phyloP scores from a whole-genome alignment of 177 flowering plant species.

The Telopea speciosissima region DNA sequence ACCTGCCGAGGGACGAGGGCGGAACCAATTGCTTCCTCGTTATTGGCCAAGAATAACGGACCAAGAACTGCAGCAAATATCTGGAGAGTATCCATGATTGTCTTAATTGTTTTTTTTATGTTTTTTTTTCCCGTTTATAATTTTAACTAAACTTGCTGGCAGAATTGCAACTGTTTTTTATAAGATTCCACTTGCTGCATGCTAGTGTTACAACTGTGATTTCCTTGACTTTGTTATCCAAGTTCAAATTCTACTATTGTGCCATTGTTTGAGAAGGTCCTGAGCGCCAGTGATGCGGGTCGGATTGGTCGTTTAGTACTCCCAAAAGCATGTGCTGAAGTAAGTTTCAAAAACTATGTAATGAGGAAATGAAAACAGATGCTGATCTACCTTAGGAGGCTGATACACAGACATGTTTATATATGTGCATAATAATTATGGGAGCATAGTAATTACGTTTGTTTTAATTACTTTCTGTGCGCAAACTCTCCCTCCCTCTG shows the following conservation, averaged over 20 bases:
- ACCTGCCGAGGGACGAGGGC: constrained; percentile 88
- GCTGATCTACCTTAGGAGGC: too few relatives aligned
- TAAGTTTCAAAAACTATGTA: constrained; percentile 25
- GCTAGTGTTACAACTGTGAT: constrained; percentile 3
- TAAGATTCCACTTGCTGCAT: background rate
- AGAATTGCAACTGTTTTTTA: background rate
- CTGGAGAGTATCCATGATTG: constrained; percentile 92
- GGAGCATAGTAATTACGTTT: too few relatives aligned
- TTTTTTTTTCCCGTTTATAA: background rate
- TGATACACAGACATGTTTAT: too few relatives aligned
- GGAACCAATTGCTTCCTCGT: constrained; percentile 89
- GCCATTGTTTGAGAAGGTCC: constrained; percentile 90
- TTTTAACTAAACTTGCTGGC: background rate
- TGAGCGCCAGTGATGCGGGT: constrained; percentile 99
- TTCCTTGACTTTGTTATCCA: constrained; percentile 34
- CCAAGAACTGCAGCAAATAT: constrained; percentile 77
- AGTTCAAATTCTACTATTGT: constrained; percentile 90
- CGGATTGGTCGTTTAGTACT: constrained; percentile 97
- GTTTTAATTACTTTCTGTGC: too few relatives aligned
- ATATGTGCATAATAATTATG: too few relatives aligned
- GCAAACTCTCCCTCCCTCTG: too few relatives aligned
- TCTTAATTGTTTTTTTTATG: background rate
- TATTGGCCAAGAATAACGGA: constrained; percentile 99
- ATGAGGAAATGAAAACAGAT: too few relatives aligned
- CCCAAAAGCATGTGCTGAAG: constrained; percentile 99